Evolutionary conservation across 768 basidiomycete species (phyloP), one percentile per base, ranked within the genome.

Genomic region (Boletus subparvulus): DNA sequence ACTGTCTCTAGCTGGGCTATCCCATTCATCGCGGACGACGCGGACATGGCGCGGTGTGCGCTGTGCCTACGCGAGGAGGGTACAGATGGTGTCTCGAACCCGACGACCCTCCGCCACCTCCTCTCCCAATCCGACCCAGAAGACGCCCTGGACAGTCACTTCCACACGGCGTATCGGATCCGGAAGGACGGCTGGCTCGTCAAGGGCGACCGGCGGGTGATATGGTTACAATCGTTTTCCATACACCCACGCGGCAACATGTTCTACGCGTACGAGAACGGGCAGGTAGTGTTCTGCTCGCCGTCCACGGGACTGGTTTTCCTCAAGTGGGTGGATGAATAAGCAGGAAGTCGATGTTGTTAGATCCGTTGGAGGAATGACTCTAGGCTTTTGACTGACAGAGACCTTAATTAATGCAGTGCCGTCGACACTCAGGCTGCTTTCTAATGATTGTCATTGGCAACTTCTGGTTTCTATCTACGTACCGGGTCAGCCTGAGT

Each of bases 101-200:
- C 33, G 7, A 13, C 3, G 21, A 40, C 26, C 0, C 36, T 41
- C 9, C 47, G 56, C 4, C 59, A 54, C n/a, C 52, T 63, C 11
- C 21, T 59, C n/a, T 53, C 55, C 8, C 48, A 32, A 17, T 48
- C 52, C 1, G 61, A 63, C 36, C 58, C 58, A 0, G 58, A 50
- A 1, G 62, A 64, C 30, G 42, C 24, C 3, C 6, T 42, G 26
- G 61, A 64, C 36, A 4, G 24, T 14, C 30, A 42, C 21, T 50
- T 54, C 3, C 52, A 47, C 33, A 64, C 57, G 19, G 8, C 61
- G 0, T 64, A 56, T 32, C 58, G 55, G n/a, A 44, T 63, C 9
- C 63, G 52, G 3, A 64, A 61, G 50, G 64, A 64, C 5, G 65
- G 64, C 3, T 66, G 61, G 65, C 61, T 65, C 16, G 58, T 58